phyloP scores from a whole-genome alignment of 108 stramenopile species.

The Schizochytrium sp. region DNA sequence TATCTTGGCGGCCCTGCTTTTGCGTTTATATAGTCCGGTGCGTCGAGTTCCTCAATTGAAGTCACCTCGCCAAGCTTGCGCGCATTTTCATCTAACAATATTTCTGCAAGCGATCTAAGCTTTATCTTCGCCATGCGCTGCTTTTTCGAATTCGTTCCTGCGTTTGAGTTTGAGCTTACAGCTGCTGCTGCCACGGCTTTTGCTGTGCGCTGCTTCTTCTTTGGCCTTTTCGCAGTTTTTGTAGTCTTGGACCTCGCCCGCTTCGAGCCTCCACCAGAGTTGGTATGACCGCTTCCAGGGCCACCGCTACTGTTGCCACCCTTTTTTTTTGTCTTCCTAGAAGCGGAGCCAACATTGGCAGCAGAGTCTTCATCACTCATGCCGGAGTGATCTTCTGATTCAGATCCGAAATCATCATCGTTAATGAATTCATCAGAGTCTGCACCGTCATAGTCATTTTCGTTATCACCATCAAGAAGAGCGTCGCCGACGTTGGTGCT shows the following conservation, averaged over 20 bases:
- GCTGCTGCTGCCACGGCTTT: too few relatives aligned
- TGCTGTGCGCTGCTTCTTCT: background rate
- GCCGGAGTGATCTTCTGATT: background rate
- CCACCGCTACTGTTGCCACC: background rate
- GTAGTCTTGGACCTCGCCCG: background rate
- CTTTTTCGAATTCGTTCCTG: background rate
- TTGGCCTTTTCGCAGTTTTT: background rate
- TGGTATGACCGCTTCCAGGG: background rate
- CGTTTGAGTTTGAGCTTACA: background rate
- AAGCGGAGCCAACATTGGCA: too few relatives aligned
- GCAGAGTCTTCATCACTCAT: too few relatives aligned
- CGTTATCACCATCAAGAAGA: slow-evolving; percentile 47
- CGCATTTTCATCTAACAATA: slow-evolving; percentile 20
- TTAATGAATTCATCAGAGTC: slow-evolving; percentile 42
- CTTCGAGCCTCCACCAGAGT: too few relatives aligned
- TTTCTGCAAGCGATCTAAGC: background rate
- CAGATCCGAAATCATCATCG: background rate
- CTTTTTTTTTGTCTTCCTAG: background rate
- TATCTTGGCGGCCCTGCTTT: background rate
- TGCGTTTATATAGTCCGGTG: slow-evolving; percentile 21
- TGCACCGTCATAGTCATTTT: slow-evolving; percentile 2
- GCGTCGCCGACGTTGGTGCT: slow-evolving; percentile 41
- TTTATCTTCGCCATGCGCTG: background rate
- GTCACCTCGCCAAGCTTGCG: background rate
- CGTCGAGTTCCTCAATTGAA: background rate